Conservation (phyloP, 78 protist species). For the Protostelium mycophagum region DNA sequence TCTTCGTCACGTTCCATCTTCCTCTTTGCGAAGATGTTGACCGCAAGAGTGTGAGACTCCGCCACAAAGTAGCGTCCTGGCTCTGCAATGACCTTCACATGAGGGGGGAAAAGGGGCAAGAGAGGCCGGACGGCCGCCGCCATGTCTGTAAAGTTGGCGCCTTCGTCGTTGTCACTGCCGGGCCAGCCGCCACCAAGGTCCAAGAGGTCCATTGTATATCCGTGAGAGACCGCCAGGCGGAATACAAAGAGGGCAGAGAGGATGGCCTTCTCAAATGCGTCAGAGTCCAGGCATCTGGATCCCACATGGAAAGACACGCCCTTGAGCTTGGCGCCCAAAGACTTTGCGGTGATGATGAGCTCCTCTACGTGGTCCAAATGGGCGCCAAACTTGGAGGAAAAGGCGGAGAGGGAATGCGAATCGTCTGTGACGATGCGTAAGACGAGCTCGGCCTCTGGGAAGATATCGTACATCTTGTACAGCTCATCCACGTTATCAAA, state of each 20-base stretch:
- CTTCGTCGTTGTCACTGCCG: slow-evolving; percentile 57
- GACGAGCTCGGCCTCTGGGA: slow-evolving; percentile 85
- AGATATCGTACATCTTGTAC: slow-evolving; percentile 73
- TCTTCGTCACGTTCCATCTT: slow-evolving; percentile 5
- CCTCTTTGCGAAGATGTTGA: slow-evolving; percentile 70
- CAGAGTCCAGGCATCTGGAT: slow-evolving; percentile 72
- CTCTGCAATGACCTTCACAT: slow-evolving; percentile 91
- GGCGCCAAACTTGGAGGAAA: slow-evolving; percentile 82
- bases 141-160: slow-evolving; percentile 54
- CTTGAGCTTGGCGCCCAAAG: slow-evolving; percentile 51
- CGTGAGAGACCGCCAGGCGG: slow-evolving; percentile 81
- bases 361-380: slow-evolving; percentile 36
- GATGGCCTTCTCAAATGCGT: slow-evolving; percentile 75
- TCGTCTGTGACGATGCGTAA: slow-evolving; percentile 89
- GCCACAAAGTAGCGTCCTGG: slow-evolving; percentile 93
- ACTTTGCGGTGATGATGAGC: slow-evolving; percentile 62
- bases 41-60: slow-evolving; percentile 73
- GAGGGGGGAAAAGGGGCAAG: slow-evolving; percentile 57
- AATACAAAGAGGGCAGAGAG: slow-evolving; percentile 64
- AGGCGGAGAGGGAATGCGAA: slow-evolving; percentile 65
- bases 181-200: slow-evolving; percentile 98
- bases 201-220: slow-evolving; percentile 64
- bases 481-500: slow-evolving; percentile 90
- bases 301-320: slow-evolving; percentile 95
- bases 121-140: slow-evolving; percentile 38